Conservation (phyloP, 2,329 filamentous ascomycete species). For the Epicoccum sorghinum region DNA sequence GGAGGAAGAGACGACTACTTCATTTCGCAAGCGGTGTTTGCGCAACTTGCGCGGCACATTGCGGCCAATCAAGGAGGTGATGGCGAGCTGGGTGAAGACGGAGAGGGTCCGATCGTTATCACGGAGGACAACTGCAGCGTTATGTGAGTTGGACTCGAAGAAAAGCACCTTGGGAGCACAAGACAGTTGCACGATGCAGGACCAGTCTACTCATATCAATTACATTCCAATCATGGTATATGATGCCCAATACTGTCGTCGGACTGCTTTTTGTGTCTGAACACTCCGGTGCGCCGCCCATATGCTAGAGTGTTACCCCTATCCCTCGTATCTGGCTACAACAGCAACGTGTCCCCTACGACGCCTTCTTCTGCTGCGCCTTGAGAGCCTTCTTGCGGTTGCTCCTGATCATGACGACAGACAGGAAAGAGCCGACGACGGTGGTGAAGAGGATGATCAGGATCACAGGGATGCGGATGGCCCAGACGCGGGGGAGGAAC, state of each 20-base stretch:
- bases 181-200: not conserved
- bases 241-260: constrained; percentile 4
- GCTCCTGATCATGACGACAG: constrained; percentile 98
- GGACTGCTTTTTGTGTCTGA: not conserved
- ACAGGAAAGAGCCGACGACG: constrained; percentile 94
- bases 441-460: constrained; percentile 89
- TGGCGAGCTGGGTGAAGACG: constrained; percentile 27
- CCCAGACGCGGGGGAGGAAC: constrained; percentile 98
- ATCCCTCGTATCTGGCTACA: not conserved
- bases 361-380: constrained; percentile 88
- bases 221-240: constrained; percentile 12
- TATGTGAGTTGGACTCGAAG: constrained; percentile 24
- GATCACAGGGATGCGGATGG: constrained; percentile 97
- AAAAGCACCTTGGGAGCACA: not conserved
- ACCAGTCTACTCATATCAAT: not conserved
- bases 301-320: constrained; percentile 13
- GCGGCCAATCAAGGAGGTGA: constrained; percentile 28
- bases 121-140: constrained; percentile 41
- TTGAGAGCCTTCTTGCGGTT: constrained; percentile 98
- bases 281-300: constrained; percentile 10
- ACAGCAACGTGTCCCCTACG: constrained; percentile 26
- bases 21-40: constrained; percentile 55
- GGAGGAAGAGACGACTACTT: constrained; percentile 64
- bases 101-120: constrained; percentile 32
- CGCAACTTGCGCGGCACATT: constrained; percentile 45